phyloP scores from a whole-genome alignment of 345 rosid species.

The Lepidium sativum region DNA sequence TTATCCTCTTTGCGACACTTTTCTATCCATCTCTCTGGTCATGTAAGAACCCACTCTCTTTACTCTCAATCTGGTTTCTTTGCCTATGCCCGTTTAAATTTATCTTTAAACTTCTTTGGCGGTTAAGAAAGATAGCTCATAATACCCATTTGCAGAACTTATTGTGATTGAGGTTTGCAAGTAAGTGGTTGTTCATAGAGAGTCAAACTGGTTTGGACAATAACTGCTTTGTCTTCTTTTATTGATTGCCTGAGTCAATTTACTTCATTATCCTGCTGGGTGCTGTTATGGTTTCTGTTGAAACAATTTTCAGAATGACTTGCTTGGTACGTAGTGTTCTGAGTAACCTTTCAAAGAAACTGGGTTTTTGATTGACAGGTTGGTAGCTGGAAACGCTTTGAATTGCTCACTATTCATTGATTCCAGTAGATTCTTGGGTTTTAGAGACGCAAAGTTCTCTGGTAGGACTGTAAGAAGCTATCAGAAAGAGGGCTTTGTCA shows the following conservation, averaged over 20 bases:
- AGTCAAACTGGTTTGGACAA: neutral
- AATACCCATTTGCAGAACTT: neutral
- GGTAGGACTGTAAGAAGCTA: conserved; percentile 30
- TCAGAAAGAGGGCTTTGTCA: conserved; percentile 46
- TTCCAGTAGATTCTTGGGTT: conserved; percentile 23
- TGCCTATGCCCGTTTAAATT: neutral
- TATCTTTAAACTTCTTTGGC: neutral
- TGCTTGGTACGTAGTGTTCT: neutral
- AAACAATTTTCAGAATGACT: neutral
- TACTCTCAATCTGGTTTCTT: neutral
- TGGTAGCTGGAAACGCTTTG: conserved; percentile 34
- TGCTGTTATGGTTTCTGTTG: neutral
- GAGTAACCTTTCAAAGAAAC: neutral
- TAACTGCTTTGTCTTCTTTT: neutral
- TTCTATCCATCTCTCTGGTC: conserved; percentile 4
- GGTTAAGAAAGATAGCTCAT: neutral
- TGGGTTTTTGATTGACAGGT: conserved; percentile 28
- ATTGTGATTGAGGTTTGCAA: neutral
- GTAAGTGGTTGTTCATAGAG: neutral
- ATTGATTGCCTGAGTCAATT: neutral
- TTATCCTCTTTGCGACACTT: neutral
- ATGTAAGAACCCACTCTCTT: conserved; percentile 12
- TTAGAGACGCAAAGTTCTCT: conserved; percentile 25
- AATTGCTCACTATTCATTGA: conserved; percentile 25
- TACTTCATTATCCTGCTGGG: neutral